Evolutionary conservation across 768 basidiomycete genomes (phyloP), one percentile per base, ranked within the genome.

Genomic region (Boletus insuetus): DNA sequence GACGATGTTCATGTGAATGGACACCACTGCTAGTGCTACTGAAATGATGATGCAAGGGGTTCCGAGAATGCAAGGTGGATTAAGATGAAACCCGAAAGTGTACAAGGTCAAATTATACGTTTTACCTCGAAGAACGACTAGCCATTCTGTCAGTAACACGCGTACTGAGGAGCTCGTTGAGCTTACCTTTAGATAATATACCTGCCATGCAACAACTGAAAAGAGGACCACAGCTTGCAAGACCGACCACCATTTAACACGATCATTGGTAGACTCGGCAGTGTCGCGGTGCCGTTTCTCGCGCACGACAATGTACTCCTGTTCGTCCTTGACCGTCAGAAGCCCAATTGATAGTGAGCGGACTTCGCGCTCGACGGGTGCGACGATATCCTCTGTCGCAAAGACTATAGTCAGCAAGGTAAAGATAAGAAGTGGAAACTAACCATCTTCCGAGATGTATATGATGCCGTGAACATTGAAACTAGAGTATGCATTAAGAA

Each of bases 191-290:
- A 99, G 79, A 75, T 98, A 98, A 74, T 94, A 97, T 54, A 99
- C 83, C 74, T 99, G 97, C 95, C 95, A 98, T 42, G 83, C 95
- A 51, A 97, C 95, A 0, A 97, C 89, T 3, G 84, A 78, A 67
- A 98, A 89, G 53, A 98, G 75, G 20, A 98, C 89, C 39, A 91
- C 68, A 5, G 89, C 81, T 71, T 99, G 97, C 8, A 94, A 69
- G 57, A 99, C 86, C 3, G 94, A 95, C 97, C 97, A 99, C 94
- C 94, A 98, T 75, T 98, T 98, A 50, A 99, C 96, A 38, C 97
- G 85, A 38, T 89, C 82, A 69, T 98, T 98, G 19, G 91, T 92
- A 1, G 83, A 96, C 78, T 91, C 91, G 10, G 92, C 88, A 48
- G 97, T 99, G 70, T 98, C 92, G 51, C 97, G 80, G 72, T 99